Base-by-base conservation (phyloP, 2,329 filamentous ascomycete species). In the Ceratocystis papillata region DNA sequence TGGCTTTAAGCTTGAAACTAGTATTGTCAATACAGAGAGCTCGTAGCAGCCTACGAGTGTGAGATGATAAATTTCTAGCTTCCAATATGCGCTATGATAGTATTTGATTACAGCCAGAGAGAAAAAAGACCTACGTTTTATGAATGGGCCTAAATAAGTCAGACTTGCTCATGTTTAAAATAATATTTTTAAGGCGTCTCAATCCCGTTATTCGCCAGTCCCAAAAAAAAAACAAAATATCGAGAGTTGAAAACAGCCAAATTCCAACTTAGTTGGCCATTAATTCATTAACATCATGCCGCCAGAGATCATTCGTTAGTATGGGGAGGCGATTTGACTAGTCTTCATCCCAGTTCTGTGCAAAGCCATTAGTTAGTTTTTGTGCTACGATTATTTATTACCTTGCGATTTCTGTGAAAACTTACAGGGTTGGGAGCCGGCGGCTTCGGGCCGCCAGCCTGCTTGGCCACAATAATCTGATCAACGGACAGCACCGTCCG, bases 391-490 rank as follows among this genome's bases (percentile, higher is more conserved):
- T 17, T 20, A 15, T 45, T 41, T 53, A 45, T 2, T 12, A 20
- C 62, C 50, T 1, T 22, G 25, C 1, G 28, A 28, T 63, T 48
- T 7, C 37, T 5, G 73, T 84, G 84, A n/a, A 25, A 64, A 76
- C 80, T 73, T 74, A 82, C 80, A 59, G 92, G 88, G 78, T 96
- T 96, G 71, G 91, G 94, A 60, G 89, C 92, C 37, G 94, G 94
- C 66, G 93, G 93, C 83, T 99, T 99, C 25, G 95, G 94, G 46
- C 94, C 94, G 74, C 94, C 94, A 61, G 95, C 94, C 79, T 97
- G 94, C 78, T 93, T 86, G 69, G 95, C 92, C 67, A 99, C 94
- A 74, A 99, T 99, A 74, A 99, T 99, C 79, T 99, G 95, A 77
- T 99, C 94, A 48, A 99, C 94, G 61, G 91, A 96, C 70, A 99